phyloP scores from a whole-genome alignment of 1,284 basidiomycete species.

The Pascua guehoae region DNA sequence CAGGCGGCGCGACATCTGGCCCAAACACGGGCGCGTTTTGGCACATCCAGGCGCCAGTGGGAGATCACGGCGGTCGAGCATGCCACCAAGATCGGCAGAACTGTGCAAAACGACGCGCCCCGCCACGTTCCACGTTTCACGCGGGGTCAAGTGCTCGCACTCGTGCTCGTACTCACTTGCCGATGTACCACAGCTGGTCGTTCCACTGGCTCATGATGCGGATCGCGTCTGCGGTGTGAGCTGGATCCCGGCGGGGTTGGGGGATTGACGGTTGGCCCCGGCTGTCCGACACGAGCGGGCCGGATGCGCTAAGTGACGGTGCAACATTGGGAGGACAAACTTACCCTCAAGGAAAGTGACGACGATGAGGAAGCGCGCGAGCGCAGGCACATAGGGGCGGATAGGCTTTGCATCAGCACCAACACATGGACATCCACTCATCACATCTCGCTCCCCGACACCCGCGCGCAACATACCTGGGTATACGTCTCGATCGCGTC shows the following conservation, averaged over 20 bases:
- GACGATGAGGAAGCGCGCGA: conserved; percentile 95
- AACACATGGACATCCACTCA: not conserved
- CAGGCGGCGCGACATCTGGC: too few species aligned
- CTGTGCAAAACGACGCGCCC: too few species aligned
- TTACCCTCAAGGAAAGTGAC: conserved; percentile 90
- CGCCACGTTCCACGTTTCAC: too few species aligned
- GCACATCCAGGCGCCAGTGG: too few species aligned
- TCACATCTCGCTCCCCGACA: not conserved
- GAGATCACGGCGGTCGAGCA: too few species aligned
- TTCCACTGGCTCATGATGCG: conserved; percentile 90
- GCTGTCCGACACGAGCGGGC: too few species aligned
- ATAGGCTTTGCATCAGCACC: conserved; percentile 57
- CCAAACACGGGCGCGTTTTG: too few species aligned
- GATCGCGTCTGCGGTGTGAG: conserved; percentile 60
- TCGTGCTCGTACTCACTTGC: conserved; percentile 61
- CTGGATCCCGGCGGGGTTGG: not conserved
- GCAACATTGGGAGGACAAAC: not conserved
- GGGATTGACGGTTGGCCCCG: too few species aligned
- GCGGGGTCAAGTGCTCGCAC: not conserved
- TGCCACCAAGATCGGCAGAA: too few species aligned
- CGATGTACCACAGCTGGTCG: conserved; percentile 95
- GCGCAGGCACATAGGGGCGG: conserved; percentile 88
- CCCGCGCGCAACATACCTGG: conserved; percentile 51
- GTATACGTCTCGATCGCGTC: conserved; percentile 89
- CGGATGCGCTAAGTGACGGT: too few species aligned